These are phyloP conservation scores for Magnolia kwangsiensis DNA, from an alignment of 164 flowering plant genomes.

Conservation along the genomic window DNA sequence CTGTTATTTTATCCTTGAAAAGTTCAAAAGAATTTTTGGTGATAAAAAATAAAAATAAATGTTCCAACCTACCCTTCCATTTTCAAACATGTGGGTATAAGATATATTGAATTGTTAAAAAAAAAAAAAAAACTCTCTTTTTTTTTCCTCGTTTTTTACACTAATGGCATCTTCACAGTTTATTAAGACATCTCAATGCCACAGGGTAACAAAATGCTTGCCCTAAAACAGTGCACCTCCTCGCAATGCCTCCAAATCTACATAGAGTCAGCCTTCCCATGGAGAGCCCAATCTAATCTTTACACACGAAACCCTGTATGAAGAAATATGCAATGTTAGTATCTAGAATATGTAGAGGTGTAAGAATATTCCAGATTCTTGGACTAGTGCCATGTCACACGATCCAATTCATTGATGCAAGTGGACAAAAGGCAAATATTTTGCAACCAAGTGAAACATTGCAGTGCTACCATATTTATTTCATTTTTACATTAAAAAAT, in stretches of 20 bases:
- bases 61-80: no score
- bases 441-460: background rate
- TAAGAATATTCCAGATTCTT: background rate
- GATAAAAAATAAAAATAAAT: no score
- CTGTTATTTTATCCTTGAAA: background rate
- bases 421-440: background rate
- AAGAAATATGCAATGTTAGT: background rate
- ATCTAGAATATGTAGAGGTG: background rate
- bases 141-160: no score
- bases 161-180: no score
- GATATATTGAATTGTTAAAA: no score
- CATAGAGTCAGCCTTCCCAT: background rate
- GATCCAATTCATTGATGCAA: background rate
- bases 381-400: background rate
- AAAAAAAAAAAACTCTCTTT: no score
- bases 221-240: background rate
- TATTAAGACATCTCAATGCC: background rate
- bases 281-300: background rate
- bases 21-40: no score
- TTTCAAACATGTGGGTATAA: no score
- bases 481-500: background rate
- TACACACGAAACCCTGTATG: background rate
- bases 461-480: background rate
- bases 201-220: background rate
- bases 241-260: background rate